Base-by-base conservation (phyloP, 306 rosid species). In the Cicer pinnatifidum region DNA sequence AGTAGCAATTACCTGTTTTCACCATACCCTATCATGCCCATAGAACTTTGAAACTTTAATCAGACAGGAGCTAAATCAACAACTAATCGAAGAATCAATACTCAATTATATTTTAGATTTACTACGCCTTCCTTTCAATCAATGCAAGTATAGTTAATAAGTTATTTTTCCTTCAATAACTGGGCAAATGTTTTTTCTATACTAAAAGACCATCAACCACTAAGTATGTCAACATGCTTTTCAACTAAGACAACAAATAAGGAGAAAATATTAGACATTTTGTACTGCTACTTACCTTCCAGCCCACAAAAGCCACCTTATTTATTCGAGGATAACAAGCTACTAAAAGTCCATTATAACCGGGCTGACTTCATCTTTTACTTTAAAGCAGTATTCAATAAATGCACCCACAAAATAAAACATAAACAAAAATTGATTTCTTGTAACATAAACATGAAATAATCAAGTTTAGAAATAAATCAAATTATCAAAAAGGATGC, bases 221-320 rank as follows among this genome's bases (percentile, higher is more conserved):
- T 7, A 66, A 23, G 65, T 6, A 71, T 57, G 48, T 5, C 16
- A 46, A 50, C 19, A 51, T 54, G 11, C 45, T 44, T 54, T 23
- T 43, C 16, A 72, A 74, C 69, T 37, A 47, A 56, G 13, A 64
- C 43, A 17, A 51, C 17, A 64, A 44, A 16, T 11, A 17, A 40
- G 28, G 40, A 74, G 11, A 77, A 72, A 23, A 46, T 65, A 69
- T 20, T 23, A 53, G 47, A 46, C 66, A 46, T 33, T 20, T 6
- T 41, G 51, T 50, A 19, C 76, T 63, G 69, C 50, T 38, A 41
- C 80, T 82, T 85, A 73, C 89, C 84, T 85, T 72, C 66, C 43
- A 8, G 51, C 28, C 68, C 58, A 63, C 51, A 72, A 48, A 79
- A 28, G 75, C 62, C 72, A 35, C 78, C 71, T 43, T 43, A 45